A percentile compares a stretch with the other conserved stretches of the same genome.
phyloP scores from a whole-genome alignment of 2,329 filamentous ascomycete species.

The Aschersonia sp. region DNA sequence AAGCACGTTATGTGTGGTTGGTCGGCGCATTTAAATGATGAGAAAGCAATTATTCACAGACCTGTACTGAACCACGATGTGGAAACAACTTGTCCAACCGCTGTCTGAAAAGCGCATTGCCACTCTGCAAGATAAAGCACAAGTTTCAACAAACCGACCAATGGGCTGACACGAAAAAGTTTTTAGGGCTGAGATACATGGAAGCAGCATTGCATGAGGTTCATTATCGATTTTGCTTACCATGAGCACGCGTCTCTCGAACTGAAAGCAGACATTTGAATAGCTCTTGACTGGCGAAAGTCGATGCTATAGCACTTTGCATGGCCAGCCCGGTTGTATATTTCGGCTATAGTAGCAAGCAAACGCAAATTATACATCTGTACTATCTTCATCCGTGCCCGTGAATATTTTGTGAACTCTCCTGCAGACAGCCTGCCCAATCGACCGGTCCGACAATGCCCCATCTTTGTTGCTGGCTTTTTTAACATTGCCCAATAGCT shows the following conservation, averaged over 20 bases:
- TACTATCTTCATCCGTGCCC: slow-evolving; percentile 37
- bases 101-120: slow-evolving; percentile 46
- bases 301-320: no score
- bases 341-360: no score
- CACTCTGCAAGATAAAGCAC: background rate
- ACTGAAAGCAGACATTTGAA: no score
- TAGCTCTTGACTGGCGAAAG: no score
- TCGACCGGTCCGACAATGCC: slow-evolving; percentile 33
- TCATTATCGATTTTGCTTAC: no score
- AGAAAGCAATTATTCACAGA: slow-evolving; percentile 61
- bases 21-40: slow-evolving; percentile 38
- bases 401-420: slow-evolving; percentile 47
- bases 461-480: slow-evolving; percentile 45
- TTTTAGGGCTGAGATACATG: no score
- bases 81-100: slow-evolving; percentile 65
- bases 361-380: slow-evolving; percentile 28
- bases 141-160: no score
- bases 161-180: no score
- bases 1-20: slow-evolving; percentile 22
- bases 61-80: slow-evolving; percentile 67
- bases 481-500: slow-evolving; percentile 45
- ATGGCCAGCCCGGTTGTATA: no score
- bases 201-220: no score
- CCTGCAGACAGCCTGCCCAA: slow-evolving; percentile 45
- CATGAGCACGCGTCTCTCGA: no score